Evolutionary conservation across 192 early-diverging fungal species (phyloP).

Genomic region (Backusella macrospora): DNA sequence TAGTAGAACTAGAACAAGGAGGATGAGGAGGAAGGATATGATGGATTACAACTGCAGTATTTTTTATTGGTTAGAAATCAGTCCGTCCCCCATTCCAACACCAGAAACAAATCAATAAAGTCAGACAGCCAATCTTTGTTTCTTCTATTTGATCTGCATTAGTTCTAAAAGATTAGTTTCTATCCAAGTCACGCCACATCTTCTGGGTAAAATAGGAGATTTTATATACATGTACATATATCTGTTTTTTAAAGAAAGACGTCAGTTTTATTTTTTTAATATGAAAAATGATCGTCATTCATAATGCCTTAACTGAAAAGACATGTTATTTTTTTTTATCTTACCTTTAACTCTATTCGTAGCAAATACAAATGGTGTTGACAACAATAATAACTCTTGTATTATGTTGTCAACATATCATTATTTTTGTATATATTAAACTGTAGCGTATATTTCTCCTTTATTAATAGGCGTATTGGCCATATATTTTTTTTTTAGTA

Average conservation of each 20-base stretch:
- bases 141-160: not conserved
- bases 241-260: not conserved
- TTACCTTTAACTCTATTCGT: not conserved
- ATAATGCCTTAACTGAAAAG: not conserved
- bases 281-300: not conserved
- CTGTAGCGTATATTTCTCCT: no score
- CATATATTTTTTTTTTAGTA: no score
- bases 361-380: not conserved
- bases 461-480: no score
- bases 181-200: not conserved
- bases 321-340: constrained; percentile 5
- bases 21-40: no score
- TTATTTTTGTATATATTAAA: no score
- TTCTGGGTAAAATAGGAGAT: not conserved
- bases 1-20: no score
- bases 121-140: not conserved
- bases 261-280: not conserved
- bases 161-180: not conserved
- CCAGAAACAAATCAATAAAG: not conserved
- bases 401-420: no score
- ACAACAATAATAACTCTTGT: not conserved
- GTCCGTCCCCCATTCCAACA: not conserved
- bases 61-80: not conserved
- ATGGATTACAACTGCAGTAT: not conserved
- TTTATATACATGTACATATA: no score